Conservation (phyloP, 23 red algal genomes). For the Gracilaria caudata region DNA sequence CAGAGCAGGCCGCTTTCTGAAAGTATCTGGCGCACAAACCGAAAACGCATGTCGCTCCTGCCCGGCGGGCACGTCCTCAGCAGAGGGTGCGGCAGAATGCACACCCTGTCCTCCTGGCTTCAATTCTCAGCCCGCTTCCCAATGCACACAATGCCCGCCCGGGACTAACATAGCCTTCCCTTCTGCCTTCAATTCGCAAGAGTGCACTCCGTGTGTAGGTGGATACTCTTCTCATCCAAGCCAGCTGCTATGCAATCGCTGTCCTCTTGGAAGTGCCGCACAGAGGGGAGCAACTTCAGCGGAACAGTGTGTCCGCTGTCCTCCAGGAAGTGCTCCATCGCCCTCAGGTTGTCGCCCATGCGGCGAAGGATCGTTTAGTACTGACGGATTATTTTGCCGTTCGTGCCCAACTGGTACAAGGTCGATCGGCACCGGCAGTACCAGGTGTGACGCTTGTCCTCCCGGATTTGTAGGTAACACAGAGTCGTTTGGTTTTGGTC, state of each 20-base stretch:
- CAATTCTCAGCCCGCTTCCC: background rate
- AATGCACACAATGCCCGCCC: slow-evolving; percentile 2
- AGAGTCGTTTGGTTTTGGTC: too few relatives aligned
- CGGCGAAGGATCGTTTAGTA: background rate
- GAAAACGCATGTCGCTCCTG: background rate
- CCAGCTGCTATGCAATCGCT: background rate
- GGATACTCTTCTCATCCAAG: slow-evolving; percentile 14
- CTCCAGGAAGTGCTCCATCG: background rate
- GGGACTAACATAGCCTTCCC: background rate
- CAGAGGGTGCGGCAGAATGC: slow-evolving; percentile 2
- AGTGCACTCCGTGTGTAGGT: background rate
- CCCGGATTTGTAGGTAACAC: background rate
- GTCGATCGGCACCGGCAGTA: background rate
- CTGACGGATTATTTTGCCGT: background rate
- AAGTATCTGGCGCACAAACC: background rate
- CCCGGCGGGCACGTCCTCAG: background rate
- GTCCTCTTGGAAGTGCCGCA: background rate
- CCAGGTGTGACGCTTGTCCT: slow-evolving; percentile 13
- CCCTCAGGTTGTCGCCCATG: background rate
- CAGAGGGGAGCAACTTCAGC: background rate
- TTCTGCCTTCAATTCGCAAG: background rate
- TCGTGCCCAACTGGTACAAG: background rate
- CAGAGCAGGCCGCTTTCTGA: background rate
- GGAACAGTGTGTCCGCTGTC: slow-evolving; percentile 3
- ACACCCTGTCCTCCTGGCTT: background rate